A percentile compares a stretch with the other conserved stretches of the same genome.
Evolutionary conservation across 768 basidiomycete genomes (phyloP).

Genomic region (Pisolithus albus): DNA sequence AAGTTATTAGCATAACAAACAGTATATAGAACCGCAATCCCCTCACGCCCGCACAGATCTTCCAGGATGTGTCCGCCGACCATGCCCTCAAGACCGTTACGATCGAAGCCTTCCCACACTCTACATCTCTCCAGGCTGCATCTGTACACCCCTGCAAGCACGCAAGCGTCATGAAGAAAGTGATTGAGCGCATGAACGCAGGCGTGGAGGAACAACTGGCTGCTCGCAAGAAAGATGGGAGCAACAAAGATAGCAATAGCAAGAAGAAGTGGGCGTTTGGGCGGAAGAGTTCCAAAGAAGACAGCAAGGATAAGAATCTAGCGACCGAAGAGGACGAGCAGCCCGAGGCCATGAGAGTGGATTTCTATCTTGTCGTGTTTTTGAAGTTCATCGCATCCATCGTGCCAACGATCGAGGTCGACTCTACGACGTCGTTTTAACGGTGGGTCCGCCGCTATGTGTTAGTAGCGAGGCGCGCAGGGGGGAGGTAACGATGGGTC

Average conservation of each 20-base stretch:
- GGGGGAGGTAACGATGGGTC: neutral
- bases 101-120: constrained; percentile 97
- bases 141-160: constrained; percentile 99
- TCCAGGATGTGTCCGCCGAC: constrained; percentile 95
- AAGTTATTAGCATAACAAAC: neutral
- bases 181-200: constrained; percentile 97
- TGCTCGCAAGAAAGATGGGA: constrained; percentile 42
- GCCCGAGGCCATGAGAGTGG: constrained; percentile 88
- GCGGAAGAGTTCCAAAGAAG: constrained; percentile 39
- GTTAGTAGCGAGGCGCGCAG: neutral
- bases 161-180: constrained; percentile 99
- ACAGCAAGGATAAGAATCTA: constrained; percentile 43
- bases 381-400: constrained; percentile 98
- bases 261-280: constrained; percentile 87
- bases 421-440: constrained; percentile 77
- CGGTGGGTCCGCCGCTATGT: neutral
- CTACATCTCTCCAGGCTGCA: constrained; percentile 74
- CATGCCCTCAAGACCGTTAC: constrained; percentile 99
- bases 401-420: constrained; percentile 98
- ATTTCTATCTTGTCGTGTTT: constrained; percentile 97
- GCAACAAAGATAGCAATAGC: constrained; percentile 24
- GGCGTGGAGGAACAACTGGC: constrained; percentile 80
- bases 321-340: constrained; percentile 56
- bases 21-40: constrained; percentile 71
- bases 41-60: constrained; percentile 83